Evolutionary conservation across 805 yeast species (phyloP).

Genomic region (Starmerella etchellsii): DNA sequence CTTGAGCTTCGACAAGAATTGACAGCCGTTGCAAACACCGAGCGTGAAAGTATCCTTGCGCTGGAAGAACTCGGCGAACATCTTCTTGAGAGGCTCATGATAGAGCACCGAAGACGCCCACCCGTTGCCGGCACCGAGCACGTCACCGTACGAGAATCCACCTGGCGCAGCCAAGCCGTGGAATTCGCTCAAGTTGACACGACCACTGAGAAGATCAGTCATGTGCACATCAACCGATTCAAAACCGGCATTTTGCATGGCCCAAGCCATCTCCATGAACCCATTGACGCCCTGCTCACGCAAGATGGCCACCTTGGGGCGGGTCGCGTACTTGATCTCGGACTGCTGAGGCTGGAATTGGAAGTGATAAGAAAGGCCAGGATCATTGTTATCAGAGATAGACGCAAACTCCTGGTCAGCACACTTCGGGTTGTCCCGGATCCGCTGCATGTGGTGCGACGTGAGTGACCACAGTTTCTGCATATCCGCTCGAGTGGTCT

Average conservation of each 20-base stretch:
- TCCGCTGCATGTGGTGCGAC: slow-evolving; percentile 75
- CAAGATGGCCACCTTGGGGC: slow-evolving; percentile 86
- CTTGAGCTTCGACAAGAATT: slow-evolving; percentile 77
- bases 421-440: slow-evolving; percentile 86
- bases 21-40: slow-evolving; percentile 99
- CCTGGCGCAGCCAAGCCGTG: slow-evolving; percentile 97
- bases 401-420: slow-evolving; percentile 75
- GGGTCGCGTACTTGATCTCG: slow-evolving; percentile 23
- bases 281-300: slow-evolving; percentile 99
- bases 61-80: slow-evolving; percentile 70
- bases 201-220: slow-evolving; percentile 76
- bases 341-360: slow-evolving; percentile 44
- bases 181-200: slow-evolving; percentile 52
- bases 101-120: slow-evolving; percentile 96
- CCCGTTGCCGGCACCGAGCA: slow-evolving; percentile 95
- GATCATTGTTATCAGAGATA: slow-evolving; percentile 69
- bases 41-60: slow-evolving; percentile 89
- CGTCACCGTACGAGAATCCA: slow-evolving; percentile 98
- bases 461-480: slow-evolving; percentile 81
- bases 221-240: slow-evolving; percentile 90
- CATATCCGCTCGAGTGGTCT: slow-evolving; percentile 50
- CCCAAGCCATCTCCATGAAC: slow-evolving; percentile 97
- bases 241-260: slow-evolving; percentile 90
- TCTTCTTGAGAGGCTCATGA: slow-evolving; percentile 61
- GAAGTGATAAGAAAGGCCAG: slow-evolving; percentile 75